A percentile compares a stretch with the other conserved stretches of the same genome.
Evolutionary conservation across 495 filamentous ascomycete species (phyloP).

Genomic region (Penicillium mononematosum): DNA sequence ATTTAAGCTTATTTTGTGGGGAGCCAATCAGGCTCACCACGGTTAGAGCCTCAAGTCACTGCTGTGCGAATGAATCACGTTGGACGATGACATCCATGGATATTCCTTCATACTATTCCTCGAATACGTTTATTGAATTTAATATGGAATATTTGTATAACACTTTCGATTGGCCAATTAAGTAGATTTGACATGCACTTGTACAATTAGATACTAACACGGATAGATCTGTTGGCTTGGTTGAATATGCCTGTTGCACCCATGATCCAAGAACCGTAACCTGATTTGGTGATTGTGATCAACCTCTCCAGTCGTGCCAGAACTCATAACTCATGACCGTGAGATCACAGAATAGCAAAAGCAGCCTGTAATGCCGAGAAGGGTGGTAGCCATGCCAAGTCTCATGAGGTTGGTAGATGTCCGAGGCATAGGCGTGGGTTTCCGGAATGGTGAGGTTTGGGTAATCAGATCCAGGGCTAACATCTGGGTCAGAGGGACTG

Average conservation of each 20-base stretch:
- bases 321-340: slow-evolving; percentile 82
- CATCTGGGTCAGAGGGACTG: neutral
- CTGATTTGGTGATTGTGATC: neutral
- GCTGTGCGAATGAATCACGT: neutral
- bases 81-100: neutral
- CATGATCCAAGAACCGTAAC: neutral
- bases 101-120: neutral
- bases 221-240: neutral
- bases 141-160: neutral
- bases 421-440: slow-evolving; percentile 40
- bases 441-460: slow-evolving; percentile 36
- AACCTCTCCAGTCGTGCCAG: slow-evolving; percentile 42
- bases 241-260: neutral
- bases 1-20: neutral
- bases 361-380: slow-evolving; percentile 60
- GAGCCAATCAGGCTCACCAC: neutral
- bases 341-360: slow-evolving; percentile 75
- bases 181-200: neutral
- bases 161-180: neutral
- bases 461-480: neutral
- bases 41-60: neutral
- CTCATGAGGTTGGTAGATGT: slow-evolving; percentile 38
- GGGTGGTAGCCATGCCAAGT: slow-evolving; percentile 42
- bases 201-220: neutral
- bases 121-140: neutral